Evolutionary conservation across 2,329 filamentous ascomycete species (phyloP), one percentile per base, ranked within the genome.

Genomic region (Xylariaceae sp.): DNA sequence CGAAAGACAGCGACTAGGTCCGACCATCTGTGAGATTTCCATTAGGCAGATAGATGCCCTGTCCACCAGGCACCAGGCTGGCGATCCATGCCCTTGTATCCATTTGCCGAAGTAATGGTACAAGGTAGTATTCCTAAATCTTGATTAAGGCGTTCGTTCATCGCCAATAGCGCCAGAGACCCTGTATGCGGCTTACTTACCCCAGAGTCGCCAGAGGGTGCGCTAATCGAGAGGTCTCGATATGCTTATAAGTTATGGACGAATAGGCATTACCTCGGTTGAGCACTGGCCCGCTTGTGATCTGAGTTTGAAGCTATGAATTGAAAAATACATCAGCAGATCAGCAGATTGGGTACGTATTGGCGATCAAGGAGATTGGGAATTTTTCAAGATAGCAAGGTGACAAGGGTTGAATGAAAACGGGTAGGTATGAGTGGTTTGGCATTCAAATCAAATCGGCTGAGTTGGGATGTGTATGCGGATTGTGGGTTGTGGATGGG

Each of bases 361-460:
- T 37, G 42, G 21, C 18, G 12, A 37, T 37, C 32, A 42, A 43
- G 37, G 12, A 48, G 19, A 32, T 53, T 48, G 23, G 50, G 40
- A 45, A 40, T 48, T 40, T 48, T 40, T 46, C 32, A 40, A 44
- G 16, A n/a, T 44, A 20, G 45, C 42, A 26, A 53, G 14, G 18
- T 20, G 23, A 29, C 29, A 9, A 48, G 37, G 46, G 50, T 37
- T 40, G n/a, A n/a, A 41, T 23, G n/a, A 20, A 26, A 23, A 6
- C 7, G 21, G 44, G 14, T n/a, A 46, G 26, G 46, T 18, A 50
- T 23, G 49, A 32, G 50, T 26, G 51, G 57, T 56, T 56, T 47
- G 48, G 50, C 47, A 32, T 56, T 54, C 52, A 49, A 61, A 59
- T 54, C 52, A 49, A 61, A 59, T 57, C 53, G 53, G 50, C 40